Base-by-base conservation (phyloP, 2,329 filamentous ascomycete genomes). In the Pseudogymnoascus sp. region DNA sequence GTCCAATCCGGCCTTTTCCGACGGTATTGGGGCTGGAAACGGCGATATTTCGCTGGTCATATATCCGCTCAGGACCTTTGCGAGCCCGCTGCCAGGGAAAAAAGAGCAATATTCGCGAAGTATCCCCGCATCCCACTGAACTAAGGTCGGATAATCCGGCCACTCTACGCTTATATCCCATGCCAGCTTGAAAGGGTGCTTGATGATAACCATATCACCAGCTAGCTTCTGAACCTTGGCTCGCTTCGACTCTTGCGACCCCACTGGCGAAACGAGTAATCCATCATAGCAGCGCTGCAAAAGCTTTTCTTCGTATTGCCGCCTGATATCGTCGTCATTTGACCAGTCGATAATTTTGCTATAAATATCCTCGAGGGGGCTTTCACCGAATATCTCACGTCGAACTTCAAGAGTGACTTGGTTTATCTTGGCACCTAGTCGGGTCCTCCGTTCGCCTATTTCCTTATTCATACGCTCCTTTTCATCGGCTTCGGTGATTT, bases 161-260 rank as follows among this genome's bases (percentile, higher is more conserved):
- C 93, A 97, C 72, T 97, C 91, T 64, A 99, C 80, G 31, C 89
- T 83, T 65, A 97, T 88, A 70, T 91, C 88, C 96, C 96, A 99
- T 0, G 95, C 95, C 15, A 96, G 81, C 67, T 88, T 85, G 76
- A 88, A 96, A 0, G 91, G 90, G 69, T 97, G 92, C 70, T 93
- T 93, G 73, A 99, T 95, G 65, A 96, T 90, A 65, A 99, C 93
- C 90, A 99, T 96, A 65, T 93, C 95, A 66, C 88, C 86, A 0
- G 93, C 92, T 61, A 95, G 79, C 65, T 89, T 88, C 70, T 89
- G 77, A 0, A 96, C 88, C 67, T 89, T 87, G 37, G 85, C 79
- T 26, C 90, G 83, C 74, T 96, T 92, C 17, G 79, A 75, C 64
- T 86, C 78, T 2, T 77, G 74, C 3, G 31, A 19, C 29, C 87